Percentiles rank a stretch among this genome's conserved stretches.
Conservation (phyloP, 192 early-diverging fungal genomes). For the Backusella australiensis region DNA sequence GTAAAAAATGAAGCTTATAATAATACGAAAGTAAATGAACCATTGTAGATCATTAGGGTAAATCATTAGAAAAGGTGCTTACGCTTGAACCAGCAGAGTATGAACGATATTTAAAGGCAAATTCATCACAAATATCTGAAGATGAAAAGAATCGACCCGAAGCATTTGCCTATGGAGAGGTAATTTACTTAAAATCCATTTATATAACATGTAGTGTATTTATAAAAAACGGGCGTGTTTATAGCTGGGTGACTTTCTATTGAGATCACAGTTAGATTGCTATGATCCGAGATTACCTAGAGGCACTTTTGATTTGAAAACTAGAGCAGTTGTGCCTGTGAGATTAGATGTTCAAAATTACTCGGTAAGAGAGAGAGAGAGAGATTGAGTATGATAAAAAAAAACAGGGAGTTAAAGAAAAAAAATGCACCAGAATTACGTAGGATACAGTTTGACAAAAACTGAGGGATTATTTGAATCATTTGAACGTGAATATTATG, state of each 20-base stretch:
- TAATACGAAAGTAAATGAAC: not conserved
- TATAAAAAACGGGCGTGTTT: not conserved
- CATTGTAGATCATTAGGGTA: constrained; percentile 52
- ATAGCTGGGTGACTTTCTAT: constrained; percentile 63
- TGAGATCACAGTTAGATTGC: constrained; percentile 92
- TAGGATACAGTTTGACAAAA: constrained; percentile 70
- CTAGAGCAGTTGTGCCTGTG: constrained; percentile 77
- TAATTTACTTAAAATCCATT: not conserved
- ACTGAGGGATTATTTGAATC: constrained; percentile 67
- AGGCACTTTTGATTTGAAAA: constrained; percentile 91
- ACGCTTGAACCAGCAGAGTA: constrained; percentile 69
- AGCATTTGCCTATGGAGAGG: constrained; percentile 63
- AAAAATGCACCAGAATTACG: constrained; percentile 35
- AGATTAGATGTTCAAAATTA: constrained; percentile 81
- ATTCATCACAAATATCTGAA: constrained; percentile 37
- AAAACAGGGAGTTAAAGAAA: not conserved
- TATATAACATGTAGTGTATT: not conserved
- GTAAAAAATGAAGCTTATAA: constrained; percentile 33
- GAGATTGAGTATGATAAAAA: not conserved
- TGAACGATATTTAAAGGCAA: constrained; percentile 61
- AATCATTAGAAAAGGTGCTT: constrained; percentile 85
- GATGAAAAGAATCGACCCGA: constrained; percentile 51
- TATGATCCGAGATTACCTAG: constrained; percentile 69
- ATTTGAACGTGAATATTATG: constrained; percentile 92
- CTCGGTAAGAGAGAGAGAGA: constrained; percentile 41